Conservation (phyloP, 805 yeast species). For the Candida sanyiensis region DNA sequence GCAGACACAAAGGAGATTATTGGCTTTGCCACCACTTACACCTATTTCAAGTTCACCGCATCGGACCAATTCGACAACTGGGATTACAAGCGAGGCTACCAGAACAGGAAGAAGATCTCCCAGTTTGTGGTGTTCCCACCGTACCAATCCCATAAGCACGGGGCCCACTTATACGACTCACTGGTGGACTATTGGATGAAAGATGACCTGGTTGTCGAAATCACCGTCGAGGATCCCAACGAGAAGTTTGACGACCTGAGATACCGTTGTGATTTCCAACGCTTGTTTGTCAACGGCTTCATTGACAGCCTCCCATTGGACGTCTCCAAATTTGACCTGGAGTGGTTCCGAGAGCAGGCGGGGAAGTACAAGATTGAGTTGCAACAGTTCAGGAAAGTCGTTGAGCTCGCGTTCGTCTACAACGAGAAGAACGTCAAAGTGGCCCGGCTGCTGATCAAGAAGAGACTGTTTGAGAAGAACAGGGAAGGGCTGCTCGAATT, state of each 20-base stretch:
- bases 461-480: conserved; percentile 71
- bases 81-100: conserved; percentile 22
- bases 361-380: conserved; percentile 53
- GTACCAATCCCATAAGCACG: conserved; percentile 69
- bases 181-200: conserved; percentile 51
- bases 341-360: conserved; percentile 39
- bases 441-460: conserved; percentile 58
- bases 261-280: conserved; percentile 68
- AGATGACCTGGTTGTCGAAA: conserved; percentile 52
- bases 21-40: conserved; percentile 81
- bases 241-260: conserved; percentile 88
- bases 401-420: conserved; percentile 63
- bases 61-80: conserved; percentile 41
- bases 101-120: conserved; percentile 67
- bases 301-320: conserved; percentile 25
- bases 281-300: conserved; percentile 34
- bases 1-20: conserved; percentile 40
- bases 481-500: conserved; percentile 67
- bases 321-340: conserved; percentile 23
- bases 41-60: conserved; percentile 72
- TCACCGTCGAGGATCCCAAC: conserved; percentile 92
- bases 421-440: conserved; percentile 32
- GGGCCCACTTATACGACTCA: conserved; percentile 55
- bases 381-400: conserved; percentile 69
- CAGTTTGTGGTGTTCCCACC: conserved; percentile 86